These are phyloP conservation scores for Trichoderma asperelloides DNA, from an alignment of 495 filamentous ascomycete genomes.

Conservation along the genomic window DNA sequence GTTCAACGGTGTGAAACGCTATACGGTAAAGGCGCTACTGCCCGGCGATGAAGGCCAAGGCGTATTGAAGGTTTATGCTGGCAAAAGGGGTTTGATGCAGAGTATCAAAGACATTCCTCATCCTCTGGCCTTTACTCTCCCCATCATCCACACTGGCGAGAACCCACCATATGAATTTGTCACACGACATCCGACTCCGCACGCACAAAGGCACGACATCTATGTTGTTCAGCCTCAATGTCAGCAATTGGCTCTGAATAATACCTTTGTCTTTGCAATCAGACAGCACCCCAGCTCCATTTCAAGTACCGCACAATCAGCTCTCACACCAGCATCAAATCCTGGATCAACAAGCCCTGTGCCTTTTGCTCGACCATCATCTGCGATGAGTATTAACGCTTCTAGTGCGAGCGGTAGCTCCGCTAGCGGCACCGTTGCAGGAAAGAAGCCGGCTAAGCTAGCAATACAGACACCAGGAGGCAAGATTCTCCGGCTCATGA, in stretches of 20 bases:
- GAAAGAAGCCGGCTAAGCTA: slow-evolving; percentile 84
- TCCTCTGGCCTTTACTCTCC: slow-evolving; percentile 81
- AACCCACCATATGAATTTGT: slow-evolving; percentile 93
- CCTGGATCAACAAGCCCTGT: slow-evolving; percentile 53
- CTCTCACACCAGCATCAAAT: slow-evolving; percentile 36
- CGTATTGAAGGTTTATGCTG: slow-evolving; percentile 87
- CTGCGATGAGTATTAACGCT: slow-evolving; percentile 73
- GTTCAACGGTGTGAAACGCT: slow-evolving; percentile 77
- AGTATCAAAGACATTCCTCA: slow-evolving; percentile 91
- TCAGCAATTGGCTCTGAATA: slow-evolving; percentile 74
- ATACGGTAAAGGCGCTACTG: slow-evolving; percentile 83
- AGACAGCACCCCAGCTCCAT: slow-evolving; percentile 76
- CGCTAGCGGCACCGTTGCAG: slow-evolving; percentile 28
- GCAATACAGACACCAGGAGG: slow-evolving; percentile 93
- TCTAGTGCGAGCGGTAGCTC: slow-evolving; percentile 51
- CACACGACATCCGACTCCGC: slow-evolving; percentile 87
- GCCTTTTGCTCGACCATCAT: slow-evolving; percentile 63
- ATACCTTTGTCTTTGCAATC: slow-evolving; percentile 94
- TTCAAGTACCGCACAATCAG: neutral
- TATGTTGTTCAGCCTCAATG: slow-evolving; percentile 96
- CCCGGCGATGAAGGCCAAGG: slow-evolving; percentile 86
- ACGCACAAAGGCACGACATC: slow-evolving; percentile 91
- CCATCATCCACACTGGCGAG: slow-evolving; percentile 79
- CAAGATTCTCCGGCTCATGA: slow-evolving; percentile 83
- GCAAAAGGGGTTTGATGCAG: slow-evolving; percentile 90